A percentile compares a stretch with the other conserved stretches of the same genome.
These are phyloP conservation scores for Tolypocladium ophioglossoides DNA, from an alignment of 2,329 filamentous ascomycete species.

Conservation along the genomic window DNA sequence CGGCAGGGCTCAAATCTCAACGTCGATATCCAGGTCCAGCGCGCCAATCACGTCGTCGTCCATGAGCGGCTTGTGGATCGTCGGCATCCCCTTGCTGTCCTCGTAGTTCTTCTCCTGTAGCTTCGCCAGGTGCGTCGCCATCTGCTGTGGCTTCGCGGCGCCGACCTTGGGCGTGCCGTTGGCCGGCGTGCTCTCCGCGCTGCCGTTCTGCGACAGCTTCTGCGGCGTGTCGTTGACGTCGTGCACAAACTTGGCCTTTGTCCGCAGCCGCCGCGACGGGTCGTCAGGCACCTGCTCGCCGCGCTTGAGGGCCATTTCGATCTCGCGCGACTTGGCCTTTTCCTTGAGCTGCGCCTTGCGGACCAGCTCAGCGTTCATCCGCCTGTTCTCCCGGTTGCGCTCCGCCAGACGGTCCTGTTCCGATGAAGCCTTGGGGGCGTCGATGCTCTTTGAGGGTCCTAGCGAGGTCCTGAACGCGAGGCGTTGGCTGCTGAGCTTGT, in stretches of 20 bases:
- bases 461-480: conserved; percentile 63
- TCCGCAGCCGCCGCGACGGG: conserved; percentile 51
- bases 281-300: conserved; percentile 52
- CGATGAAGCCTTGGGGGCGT: conserved; percentile 35
- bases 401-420: conserved; percentile 77
- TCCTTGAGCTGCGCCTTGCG: conserved; percentile 83
- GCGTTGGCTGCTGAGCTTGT: conserved; percentile 55
- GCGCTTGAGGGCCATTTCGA: conserved; percentile 49
- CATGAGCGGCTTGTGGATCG: conserved; percentile 68
- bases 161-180: conserved; percentile 40
- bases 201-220: conserved; percentile 35
- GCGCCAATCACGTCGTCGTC: conserved; percentile 89
- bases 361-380: conserved; percentile 78
- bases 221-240: conserved; percentile 43
- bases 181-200: conserved; percentile 39
- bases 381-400: conserved; percentile 76
- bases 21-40: conserved; percentile 84
- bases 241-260: conserved; percentile 57
- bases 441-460: conserved; percentile 39
- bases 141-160: conserved; percentile 25
- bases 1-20: conserved; percentile 55
- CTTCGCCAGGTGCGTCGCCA: conserved; percentile 43
- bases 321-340: conserved; percentile 49
- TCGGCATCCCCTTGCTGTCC: conserved; percentile 51
- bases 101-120: conserved; percentile 40